Evolutionary conservation across 2,329 filamentous ascomycete genomes (phyloP), one percentile per base, ranked within the genome.

Genomic region (Cladosporium austrohemisphaericum): DNA sequence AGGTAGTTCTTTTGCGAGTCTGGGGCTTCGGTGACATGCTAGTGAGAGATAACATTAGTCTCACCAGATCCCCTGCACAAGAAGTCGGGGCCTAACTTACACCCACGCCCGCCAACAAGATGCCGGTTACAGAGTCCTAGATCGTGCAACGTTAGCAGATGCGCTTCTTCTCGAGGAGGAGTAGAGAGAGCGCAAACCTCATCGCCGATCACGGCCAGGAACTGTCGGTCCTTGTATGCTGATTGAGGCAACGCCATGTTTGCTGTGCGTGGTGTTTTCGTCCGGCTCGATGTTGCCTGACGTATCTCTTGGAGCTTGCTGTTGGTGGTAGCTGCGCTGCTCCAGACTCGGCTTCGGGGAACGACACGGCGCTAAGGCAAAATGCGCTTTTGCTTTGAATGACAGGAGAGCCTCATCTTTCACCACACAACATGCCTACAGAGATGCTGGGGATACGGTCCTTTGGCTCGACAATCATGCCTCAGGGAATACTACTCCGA

Each of bases 1-100:
- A 98, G 83, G 74, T 96, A 98, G 78, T 98, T 98, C 77, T 95
- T 95, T 68, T 96, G 86, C 31, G 87, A 81, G 66, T 95, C 89
- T 36, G 92, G 88, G 5, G 88, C 86, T 47, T 85, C 79, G 13
- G 90, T 95, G 55, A 97, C 91, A 69, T 97, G 92, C 91, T 96
- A 19, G 6, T 33, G 3, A n/a, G 32, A 19, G 40, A 41, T 4
- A 16, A 10, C 13, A 36, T 56, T 7, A 37, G 19, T 52, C 13
- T 33, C 14, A n/a, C n/a, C n/a, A 16, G 14, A 22, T 7, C 16
- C 37, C 18, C 13, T n/a, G n/a, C n/a, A n/a, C n/a, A n/a, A n/a
- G n/a, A 23, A 14, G 25, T 25, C 35, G 51, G 25, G 11, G 40
- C 13, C 19, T 25, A 53, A 69, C 81, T 61, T 79, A 97, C 93